Evolutionary conservation across 2,329 filamentous ascomycete genomes (phyloP).

Genomic region (Alternaria angustiovoidea): DNA sequence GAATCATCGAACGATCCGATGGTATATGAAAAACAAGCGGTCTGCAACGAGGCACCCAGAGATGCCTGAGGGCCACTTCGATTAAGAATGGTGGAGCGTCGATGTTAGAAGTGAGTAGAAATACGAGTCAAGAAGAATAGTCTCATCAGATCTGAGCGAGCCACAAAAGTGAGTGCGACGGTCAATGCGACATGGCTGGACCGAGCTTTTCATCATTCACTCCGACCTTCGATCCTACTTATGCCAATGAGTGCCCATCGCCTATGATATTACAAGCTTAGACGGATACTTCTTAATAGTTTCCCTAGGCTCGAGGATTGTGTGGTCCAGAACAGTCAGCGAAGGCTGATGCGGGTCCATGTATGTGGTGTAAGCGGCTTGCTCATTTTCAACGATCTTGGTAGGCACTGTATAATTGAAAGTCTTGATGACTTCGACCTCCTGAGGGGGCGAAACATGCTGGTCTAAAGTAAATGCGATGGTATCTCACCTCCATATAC

Average conservation of each 20-base stretch:
- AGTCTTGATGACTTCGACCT: background rate
- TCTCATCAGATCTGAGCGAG: background rate
- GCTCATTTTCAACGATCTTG: background rate
- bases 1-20: background rate
- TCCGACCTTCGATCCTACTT: background rate
- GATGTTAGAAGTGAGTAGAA: background rate
- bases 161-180: background rate
- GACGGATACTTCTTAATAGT: background rate
- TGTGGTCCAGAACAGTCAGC: background rate
- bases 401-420: background rate
- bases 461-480: no score
- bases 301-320: background rate
- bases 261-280: background rate
- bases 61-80: background rate
- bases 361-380: background rate
- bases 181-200: constrained; percentile 3
- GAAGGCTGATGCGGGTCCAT: background rate
- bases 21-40: background rate
- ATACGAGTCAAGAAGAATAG: background rate
- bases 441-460: background rate
- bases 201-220: constrained; percentile 8
- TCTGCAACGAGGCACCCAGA: background rate
- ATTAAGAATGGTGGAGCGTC: background rate
- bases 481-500: no score
- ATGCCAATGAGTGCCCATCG: background rate